Conservation (phyloP, 495 filamentous ascomycete genomes). For the Hypoxylon lienhwacheense region DNA sequence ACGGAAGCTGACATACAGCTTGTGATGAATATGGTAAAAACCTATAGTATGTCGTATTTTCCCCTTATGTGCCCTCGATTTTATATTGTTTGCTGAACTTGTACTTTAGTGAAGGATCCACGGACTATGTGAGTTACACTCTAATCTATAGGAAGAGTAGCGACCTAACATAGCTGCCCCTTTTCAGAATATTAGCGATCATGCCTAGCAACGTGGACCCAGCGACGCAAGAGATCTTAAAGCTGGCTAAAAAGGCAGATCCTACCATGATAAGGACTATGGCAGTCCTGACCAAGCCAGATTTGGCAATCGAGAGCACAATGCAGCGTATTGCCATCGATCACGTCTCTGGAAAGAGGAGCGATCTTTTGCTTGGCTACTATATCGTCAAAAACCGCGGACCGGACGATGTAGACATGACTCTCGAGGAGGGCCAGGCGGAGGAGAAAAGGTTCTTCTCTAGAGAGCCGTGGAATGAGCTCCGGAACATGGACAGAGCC, state of each 20-base stretch:
- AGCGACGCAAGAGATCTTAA: constrained; percentile 62
- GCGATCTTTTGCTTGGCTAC: constrained; percentile 53
- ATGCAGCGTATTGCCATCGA: constrained; percentile 51
- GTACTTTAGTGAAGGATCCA: constrained; percentile 27
- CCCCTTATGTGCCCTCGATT: background rate
- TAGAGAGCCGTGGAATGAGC: constrained; percentile 46
- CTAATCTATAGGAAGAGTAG: background rate
- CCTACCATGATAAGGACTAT: constrained; percentile 53
- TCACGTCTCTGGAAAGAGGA: constrained; percentile 47
- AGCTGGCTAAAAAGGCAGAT: constrained; percentile 53
- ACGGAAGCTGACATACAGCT: constrained; percentile 51
- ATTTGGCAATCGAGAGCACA: constrained; percentile 55
- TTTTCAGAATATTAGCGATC: constrained; percentile 56
- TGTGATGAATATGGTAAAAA: constrained; percentile 56
- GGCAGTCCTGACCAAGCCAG: constrained; percentile 62
- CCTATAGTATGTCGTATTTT: constrained; percentile 50
- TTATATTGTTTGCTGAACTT: constrained; percentile 5
- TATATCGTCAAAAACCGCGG: constrained; percentile 59
- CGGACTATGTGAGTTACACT: constrained; percentile 33
- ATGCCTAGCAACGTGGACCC: constrained; percentile 61
- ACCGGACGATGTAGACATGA: constrained; percentile 38
- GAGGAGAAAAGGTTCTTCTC: constrained; percentile 47
- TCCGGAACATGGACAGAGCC: constrained; percentile 47
- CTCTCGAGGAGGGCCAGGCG: constrained; percentile 35
- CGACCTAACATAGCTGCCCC: background rate